Evolutionary conservation across 306 rosid genomes (phyloP).

Genomic region (Lotus japonicus): DNA sequence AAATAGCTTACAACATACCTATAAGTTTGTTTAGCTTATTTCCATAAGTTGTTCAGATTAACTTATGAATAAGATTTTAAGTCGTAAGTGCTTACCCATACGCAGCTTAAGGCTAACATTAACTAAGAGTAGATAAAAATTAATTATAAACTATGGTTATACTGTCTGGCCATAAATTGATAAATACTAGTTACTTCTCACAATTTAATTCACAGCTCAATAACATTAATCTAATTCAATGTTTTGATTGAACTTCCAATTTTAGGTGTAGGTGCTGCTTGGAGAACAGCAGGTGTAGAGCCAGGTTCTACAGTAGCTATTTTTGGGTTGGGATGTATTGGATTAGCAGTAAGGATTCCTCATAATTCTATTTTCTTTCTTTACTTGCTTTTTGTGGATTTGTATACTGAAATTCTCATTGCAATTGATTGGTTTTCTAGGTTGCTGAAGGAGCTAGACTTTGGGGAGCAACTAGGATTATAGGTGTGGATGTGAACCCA

Average conservation of each 20-base stretch:
- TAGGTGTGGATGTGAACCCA: slow-evolving; percentile 74
- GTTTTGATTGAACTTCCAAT: neutral
- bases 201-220: neutral
- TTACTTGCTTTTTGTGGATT: neutral
- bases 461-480: slow-evolving; percentile 72
- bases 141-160: neutral
- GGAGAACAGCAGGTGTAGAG: slow-evolving; percentile 79
- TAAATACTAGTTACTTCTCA: neutral
- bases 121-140: neutral
- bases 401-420: neutral
- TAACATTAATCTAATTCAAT: neutral
- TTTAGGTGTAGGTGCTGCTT: slow-evolving; percentile 90
- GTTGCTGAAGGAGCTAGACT: slow-evolving; percentile 93
- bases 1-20: no score
- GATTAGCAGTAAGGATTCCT: slow-evolving; percentile 62
- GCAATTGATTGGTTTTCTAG: slow-evolving; percentile 29
- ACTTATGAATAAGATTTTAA: no score
- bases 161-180: neutral
- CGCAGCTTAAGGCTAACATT: neutral
- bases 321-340: slow-evolving; percentile 82
- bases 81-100: no score
- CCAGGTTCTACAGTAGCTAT: slow-evolving; percentile 71
- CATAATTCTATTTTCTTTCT: neutral
- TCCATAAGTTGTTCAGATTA: no score
- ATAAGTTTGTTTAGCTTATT: no score